Evolutionary conservation across 2,329 filamentous ascomycete species (phyloP).

Genomic region (Ceratocystis cubensis): DNA sequence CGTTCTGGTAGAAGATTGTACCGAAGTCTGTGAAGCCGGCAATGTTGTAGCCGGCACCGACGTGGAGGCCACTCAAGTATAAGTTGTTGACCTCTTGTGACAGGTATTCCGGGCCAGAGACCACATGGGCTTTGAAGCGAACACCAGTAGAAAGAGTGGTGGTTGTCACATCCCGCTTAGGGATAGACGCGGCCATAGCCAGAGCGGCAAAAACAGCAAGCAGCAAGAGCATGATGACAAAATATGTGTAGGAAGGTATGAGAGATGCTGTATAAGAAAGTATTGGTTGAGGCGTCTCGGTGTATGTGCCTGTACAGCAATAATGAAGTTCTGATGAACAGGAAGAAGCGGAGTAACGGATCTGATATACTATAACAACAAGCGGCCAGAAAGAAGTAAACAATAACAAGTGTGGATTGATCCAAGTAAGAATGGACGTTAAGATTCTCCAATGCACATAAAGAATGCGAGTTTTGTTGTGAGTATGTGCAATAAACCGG

Average conservation of each 20-base stretch:
- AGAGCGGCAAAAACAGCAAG: conserved; percentile 11
- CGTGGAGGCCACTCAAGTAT: conserved; percentile 32
- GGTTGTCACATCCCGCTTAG: conserved; percentile 23
- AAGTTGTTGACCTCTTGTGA: conserved; percentile 24
- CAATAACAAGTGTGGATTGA: neutral
- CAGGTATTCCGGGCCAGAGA: conserved; percentile 19
- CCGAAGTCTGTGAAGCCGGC: conserved; percentile 35
- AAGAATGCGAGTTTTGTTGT: neutral
- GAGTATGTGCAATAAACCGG: neutral
- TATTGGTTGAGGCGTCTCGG: neutral
- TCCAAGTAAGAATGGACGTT: neutral
- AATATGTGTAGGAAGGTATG: neutral
- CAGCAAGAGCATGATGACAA: conserved; percentile 13
- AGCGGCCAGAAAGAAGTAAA: neutral
- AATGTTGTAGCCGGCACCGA: conserved; percentile 27
- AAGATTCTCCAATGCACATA: neutral
- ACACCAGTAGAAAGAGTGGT: conserved; percentile 29
- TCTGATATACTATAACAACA: neutral
- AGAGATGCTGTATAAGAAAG: neutral
- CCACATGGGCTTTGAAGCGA: conserved; percentile 35
- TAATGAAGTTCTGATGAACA: neutral
- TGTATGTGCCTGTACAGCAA: neutral
- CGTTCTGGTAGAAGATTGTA: conserved; percentile 39
- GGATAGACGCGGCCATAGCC: conserved; percentile 19
- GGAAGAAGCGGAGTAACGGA: neutral